Evolutionary conservation across 2,329 filamentous ascomycete genomes (phyloP), one percentile per base, ranked within the genome.

Genomic region (Fusarium sacchari): DNA sequence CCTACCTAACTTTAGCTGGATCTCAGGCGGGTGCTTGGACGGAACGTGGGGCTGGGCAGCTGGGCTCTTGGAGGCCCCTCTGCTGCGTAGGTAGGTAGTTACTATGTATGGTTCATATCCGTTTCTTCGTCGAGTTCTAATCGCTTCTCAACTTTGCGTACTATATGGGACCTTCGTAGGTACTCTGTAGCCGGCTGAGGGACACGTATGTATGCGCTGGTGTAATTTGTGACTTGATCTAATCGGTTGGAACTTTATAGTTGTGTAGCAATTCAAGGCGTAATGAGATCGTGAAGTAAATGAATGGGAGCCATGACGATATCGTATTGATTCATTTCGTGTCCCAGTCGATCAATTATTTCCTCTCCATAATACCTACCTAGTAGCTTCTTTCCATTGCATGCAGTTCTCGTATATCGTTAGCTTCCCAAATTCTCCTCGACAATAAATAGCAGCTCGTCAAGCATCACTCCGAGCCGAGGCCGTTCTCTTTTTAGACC

Each of bases 401-500:
- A 14, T 28, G 40, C 30, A 39, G 15, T 36, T 57, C 50, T 69
- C 58, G 65, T 67, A 73, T 50, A 18, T 59, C 39, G 28, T 36
- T 71, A 47, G 64, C 30, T 47, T 64, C 40, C 30, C 53, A 32
- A 60, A 62, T 65, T 63, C 44, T 60, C 55, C 47, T 42, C 60
- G 50, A 55, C 56, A 60, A 62, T 49, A 66, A 47, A 52, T 70
- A 64, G 39, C 34, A 64, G 34, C 46, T 34, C 36, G 22, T 28
- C 24, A 39, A n/a, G 34, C 30, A 30, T 46, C 46, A 67, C 37
- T 26, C 40, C 50, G n/a, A 50, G 40, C 50, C 58, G n/a, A 44
- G 34, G 36, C 30, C 11, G 46, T 18, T 72, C 52, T 62, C 59
- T 53, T 75, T 64, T 59, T 50, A 71, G 67, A 65, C 47, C 66